These are phyloP conservation scores for Chimonanthus praecox DNA, from an alignment of 164 flowering plant genomes.

Conservation along the genomic window DNA sequence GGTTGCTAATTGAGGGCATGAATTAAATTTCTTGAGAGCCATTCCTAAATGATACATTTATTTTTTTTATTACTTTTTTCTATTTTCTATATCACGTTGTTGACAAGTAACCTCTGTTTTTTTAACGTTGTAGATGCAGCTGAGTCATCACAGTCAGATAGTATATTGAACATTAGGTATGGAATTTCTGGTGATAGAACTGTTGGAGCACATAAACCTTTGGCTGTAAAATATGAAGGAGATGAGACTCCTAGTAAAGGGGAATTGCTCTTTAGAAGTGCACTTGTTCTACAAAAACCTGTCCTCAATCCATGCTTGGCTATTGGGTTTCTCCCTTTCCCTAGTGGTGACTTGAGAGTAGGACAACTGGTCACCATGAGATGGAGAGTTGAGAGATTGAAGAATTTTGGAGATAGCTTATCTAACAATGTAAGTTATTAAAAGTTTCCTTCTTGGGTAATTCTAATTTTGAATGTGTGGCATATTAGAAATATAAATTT, in stretches of 20 bases:
- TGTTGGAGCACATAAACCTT: slow-evolving; percentile 80
- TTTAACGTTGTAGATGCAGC: slow-evolving; percentile 40
- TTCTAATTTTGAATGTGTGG: background rate
- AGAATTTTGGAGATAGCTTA: slow-evolving; percentile 42
- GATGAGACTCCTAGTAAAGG: slow-evolving; percentile 20
- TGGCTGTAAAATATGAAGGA: slow-evolving; percentile 21
- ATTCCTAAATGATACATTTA: background rate
- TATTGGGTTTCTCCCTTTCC: slow-evolving; percentile 95
- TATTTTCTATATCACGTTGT: background rate
- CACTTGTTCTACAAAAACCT: slow-evolving; percentile 72
- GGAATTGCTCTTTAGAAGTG: slow-evolving; percentile 64
- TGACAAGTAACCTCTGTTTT: background rate
- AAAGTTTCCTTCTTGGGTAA: background rate
- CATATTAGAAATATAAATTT: too few species aligned
- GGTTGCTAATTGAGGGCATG: background rate
- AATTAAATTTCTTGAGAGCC: background rate
- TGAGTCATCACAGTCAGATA: slow-evolving; percentile 33
- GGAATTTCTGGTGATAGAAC: slow-evolving; percentile 65
- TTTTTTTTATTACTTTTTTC: background rate
- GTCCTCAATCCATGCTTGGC: slow-evolving; percentile 88
- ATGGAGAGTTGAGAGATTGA: slow-evolving; percentile 93
- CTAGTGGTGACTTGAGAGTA: slow-evolving; percentile 76
- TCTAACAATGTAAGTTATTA: slow-evolving; percentile 49
- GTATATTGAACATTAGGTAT: slow-evolving; percentile 72
- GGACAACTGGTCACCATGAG: slow-evolving; percentile 81